Base-by-base conservation (phyloP, 108 stramenopile species). In the Chaetoceros tenuissimus region DNA sequence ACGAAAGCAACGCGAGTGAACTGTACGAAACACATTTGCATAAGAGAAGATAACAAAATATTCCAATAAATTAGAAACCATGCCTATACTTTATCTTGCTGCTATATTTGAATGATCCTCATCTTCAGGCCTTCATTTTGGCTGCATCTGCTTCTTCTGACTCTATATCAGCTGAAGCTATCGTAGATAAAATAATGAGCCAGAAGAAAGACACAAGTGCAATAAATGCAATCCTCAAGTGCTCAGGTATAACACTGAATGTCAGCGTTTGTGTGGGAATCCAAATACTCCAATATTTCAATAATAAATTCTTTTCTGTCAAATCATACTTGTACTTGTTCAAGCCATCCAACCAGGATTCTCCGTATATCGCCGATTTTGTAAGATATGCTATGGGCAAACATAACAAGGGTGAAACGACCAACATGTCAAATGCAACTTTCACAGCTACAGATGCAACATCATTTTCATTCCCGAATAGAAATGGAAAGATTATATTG, bases 161-260 rank as follows among this genome's bases (percentile, higher is more conserved):
- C n/a, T n/a, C n/a, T n/a, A 23, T 49, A 5, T 49, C 23, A n/a
- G 13, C 57, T 51, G 59, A 55, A 21, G 67, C 43, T 43, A 77
- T 55, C 0, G 62, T 48, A 1, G 71, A 72, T n/a, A 77, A 45
- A 25, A 77, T 68, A 30, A 78, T 73, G 47, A 81, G 24, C 79
- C 82, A 79, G 54, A 83, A 77, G 69, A 83, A 83, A 23, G 74
- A 76, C 5, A 83, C 69, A n/a, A 54, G 45, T 1, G 78, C 78
- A 43, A 71, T 73, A 22, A 71, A 72, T 2, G 64, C 67, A 5
- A 83, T 65, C 25, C 82, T 68, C 19, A 71, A 71, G 31, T 77
- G 78, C 31, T 66, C 64, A 1, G 82, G 82, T 43, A 83, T 51
- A 1, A 83, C 59, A 5, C 66, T 46, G 50, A 83, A 83, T 2